Evolutionary conservation across 805 yeast genomes (phyloP).

Genomic region (Yamadazyma tumulicola): DNA sequence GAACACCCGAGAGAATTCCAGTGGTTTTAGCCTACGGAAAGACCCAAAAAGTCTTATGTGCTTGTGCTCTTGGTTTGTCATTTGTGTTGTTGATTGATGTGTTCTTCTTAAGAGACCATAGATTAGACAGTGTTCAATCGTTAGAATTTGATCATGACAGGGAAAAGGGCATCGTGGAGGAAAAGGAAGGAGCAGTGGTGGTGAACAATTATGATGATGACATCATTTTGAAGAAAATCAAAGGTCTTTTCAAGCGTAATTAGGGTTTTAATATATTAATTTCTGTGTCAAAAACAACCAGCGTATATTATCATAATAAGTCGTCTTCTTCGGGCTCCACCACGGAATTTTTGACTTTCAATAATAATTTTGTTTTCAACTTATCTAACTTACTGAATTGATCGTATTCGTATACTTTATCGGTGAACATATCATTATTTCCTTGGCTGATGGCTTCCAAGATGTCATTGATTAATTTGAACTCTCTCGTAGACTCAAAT

Average conservation of each 20-base stretch:
- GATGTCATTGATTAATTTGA: constrained; percentile 59
- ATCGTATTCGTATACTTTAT: constrained; percentile 76
- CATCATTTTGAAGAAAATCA: constrained; percentile 13
- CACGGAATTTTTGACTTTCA: constrained; percentile 74
- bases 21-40: constrained; percentile 56
- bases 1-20: constrained; percentile 55
- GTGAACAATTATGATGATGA: constrained; percentile 26
- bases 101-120: constrained; percentile 52
- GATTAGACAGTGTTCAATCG: constrained; percentile 35
- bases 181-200: constrained; percentile 17
- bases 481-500: constrained; percentile 75
- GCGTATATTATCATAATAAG: constrained; percentile 3
- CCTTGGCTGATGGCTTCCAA: constrained; percentile 75
- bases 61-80: constrained; percentile 53
- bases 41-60: constrained; percentile 56
- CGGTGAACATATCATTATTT: constrained; percentile 72
- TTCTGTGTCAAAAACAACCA: neutral
- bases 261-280: constrained; percentile 1
- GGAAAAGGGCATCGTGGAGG: constrained; percentile 16
- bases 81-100: constrained; percentile 48
- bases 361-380: constrained; percentile 80
- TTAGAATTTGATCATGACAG: constrained; percentile 14
- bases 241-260: constrained; percentile 9
- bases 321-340: constrained; percentile 60
- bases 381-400: constrained; percentile 86